phyloP scores from a whole-genome alignment of 306 rosid species.

The Cicer arietinum region DNA sequence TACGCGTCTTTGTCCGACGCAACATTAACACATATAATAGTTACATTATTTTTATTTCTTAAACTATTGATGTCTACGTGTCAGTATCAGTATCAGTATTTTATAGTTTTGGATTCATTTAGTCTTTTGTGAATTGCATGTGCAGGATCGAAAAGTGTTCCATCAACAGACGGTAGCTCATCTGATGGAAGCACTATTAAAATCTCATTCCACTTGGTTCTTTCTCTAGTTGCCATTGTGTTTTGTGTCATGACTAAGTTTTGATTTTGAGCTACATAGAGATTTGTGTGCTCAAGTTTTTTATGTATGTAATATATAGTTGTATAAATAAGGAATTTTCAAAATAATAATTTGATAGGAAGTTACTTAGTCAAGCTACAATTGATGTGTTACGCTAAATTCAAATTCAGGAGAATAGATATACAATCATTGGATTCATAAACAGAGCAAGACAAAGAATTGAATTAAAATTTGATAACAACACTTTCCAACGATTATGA shows the following conservation, averaged over 20 bases:
- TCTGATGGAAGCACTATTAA: constrained; percentile 54
- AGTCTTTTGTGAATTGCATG: constrained; percentile 45
- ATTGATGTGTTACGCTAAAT: not conserved
- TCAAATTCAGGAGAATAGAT: not conserved
- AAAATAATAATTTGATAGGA: not conserved
- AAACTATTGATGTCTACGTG: too few relatives aligned
- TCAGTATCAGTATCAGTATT: too few relatives aligned
- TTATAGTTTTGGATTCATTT: not conserved
- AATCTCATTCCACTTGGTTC: constrained; percentile 44
- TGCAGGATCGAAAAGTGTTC: constrained; percentile 62
- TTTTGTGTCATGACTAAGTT: constrained; percentile 46
- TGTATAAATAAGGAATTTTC: not conserved
- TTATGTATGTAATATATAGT: not conserved
- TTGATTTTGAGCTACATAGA: constrained; percentile 39
- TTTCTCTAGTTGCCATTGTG: constrained; percentile 49
- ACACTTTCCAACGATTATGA: too few relatives aligned
- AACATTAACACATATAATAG: too few relatives aligned
- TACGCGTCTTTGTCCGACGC: too few relatives aligned
- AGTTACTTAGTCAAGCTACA: not conserved
- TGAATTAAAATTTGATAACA: too few relatives aligned
- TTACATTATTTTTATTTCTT: too few relatives aligned
- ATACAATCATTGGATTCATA: too few relatives aligned
- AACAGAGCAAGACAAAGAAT: too few relatives aligned
- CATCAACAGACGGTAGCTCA: constrained; percentile 50
- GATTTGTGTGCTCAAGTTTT: constrained; percentile 18